Evolutionary conservation across 805 yeast species (phyloP).

Genomic region (Candida ascalaphidarum): DNA sequence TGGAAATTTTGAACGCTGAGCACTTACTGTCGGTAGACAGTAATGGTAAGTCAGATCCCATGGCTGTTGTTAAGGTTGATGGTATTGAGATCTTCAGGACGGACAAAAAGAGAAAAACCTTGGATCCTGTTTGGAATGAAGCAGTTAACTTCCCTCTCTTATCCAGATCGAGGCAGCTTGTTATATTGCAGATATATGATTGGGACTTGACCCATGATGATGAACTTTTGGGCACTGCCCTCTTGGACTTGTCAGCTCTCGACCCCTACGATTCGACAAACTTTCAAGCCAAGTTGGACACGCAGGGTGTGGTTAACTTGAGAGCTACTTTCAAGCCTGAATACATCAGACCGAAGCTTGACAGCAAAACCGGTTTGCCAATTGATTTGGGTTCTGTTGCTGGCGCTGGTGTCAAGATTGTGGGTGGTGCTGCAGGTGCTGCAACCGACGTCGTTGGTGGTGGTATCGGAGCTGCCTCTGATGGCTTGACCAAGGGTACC

Average conservation of each 20-base stretch:
- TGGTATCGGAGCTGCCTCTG: slow-evolving; percentile 39
- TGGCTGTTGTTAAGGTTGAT: slow-evolving; percentile 43
- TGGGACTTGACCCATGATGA: slow-evolving; percentile 76
- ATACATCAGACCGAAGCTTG: slow-evolving; percentile 56
- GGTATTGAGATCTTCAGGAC: slow-evolving; percentile 49
- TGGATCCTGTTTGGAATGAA: slow-evolving; percentile 76
- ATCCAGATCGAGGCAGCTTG: slow-evolving; percentile 49
- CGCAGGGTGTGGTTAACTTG: slow-evolving; percentile 57
- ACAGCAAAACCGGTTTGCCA: slow-evolving; percentile 30
- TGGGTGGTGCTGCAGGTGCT: slow-evolving; percentile 33
- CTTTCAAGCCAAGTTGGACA: slow-evolving; percentile 43
- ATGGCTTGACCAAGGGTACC: slow-evolving; percentile 43
- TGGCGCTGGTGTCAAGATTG: slow-evolving; percentile 40
- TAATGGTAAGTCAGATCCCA: slow-evolving; percentile 77
- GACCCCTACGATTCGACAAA: slow-evolving; percentile 37
- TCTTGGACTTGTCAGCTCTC: slow-evolving; percentile 41
- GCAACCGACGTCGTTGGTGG: slow-evolving; percentile 31
- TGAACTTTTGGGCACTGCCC: slow-evolving; percentile 47
- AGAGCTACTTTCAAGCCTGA: slow-evolving; percentile 53
- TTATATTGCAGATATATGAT: slow-evolving; percentile 49
- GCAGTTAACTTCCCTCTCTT: slow-evolving; percentile 47
- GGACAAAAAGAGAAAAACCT: slow-evolving; percentile 53
- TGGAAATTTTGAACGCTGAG: slow-evolving; percentile 51
- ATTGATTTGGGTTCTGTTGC: slow-evolving; percentile 30
- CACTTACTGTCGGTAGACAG: slow-evolving; percentile 52